Conservation (phyloP, 768 basidiomycete genomes). For the Termitomyces sp. region DNA sequence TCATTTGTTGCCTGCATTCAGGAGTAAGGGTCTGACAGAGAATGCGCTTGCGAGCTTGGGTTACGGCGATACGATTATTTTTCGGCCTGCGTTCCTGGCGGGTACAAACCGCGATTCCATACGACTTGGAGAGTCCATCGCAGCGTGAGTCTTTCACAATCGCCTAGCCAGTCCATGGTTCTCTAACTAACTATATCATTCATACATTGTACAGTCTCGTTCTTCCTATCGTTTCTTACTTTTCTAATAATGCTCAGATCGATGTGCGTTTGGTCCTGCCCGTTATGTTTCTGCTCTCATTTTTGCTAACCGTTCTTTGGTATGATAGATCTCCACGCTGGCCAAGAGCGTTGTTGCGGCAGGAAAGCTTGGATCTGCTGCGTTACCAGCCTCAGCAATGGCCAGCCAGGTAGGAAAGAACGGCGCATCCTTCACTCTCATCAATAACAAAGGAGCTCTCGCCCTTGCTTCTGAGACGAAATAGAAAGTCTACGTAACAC, state of each 20-base stretch:
- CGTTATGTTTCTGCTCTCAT: background rate
- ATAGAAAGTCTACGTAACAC: background rate
- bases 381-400: constrained; percentile 39
- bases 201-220: constrained; percentile 29
- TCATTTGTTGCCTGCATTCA: constrained; percentile 20
- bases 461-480: constrained; percentile 29
- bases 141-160: constrained; percentile 6
- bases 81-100: constrained; percentile 58
- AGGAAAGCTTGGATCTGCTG: constrained; percentile 50
- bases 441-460: constrained; percentile 49
- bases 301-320: background rate
- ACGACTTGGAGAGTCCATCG: constrained; percentile 33
- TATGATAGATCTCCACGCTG: constrained; percentile 44
- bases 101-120: constrained; percentile 42
- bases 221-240: constrained; percentile 31
- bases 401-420: constrained; percentile 39
- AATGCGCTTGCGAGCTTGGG: constrained; percentile 61
- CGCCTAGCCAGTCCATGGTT: background rate
- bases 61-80: constrained; percentile 67
- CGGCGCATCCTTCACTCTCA: constrained; percentile 46
- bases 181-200: background rate
- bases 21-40: constrained; percentile 78
- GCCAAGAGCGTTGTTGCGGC: constrained; percentile 53
- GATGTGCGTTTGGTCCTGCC: constrained; percentile 30
- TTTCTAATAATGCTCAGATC: constrained; percentile 41